These are phyloP conservation scores for Cymbopogon citratus DNA, from an alignment of 176 grass and related monocot genomes.

Conservation along the genomic window DNA sequence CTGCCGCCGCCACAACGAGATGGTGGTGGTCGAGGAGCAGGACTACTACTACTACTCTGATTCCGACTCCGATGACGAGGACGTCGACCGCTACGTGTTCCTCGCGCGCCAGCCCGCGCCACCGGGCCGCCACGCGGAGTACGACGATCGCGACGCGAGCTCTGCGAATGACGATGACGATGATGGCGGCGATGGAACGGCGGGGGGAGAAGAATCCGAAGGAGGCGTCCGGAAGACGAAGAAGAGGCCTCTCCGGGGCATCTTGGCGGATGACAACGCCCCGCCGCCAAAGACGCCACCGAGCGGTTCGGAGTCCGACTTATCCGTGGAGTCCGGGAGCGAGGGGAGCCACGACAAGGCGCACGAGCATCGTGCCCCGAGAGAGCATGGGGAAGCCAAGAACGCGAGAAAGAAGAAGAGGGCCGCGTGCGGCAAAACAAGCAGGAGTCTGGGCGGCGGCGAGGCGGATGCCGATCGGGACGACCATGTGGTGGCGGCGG, in stretches of 20 bases:
- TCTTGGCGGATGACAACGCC: background rate
- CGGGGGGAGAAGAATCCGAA: background rate
- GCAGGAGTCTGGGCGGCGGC: background rate
- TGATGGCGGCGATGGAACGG: background rate
- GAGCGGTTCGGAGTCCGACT: background rate
- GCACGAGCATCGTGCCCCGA: background rate
- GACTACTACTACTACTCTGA: background rate
- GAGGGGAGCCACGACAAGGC: background rate
- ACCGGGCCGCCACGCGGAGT: background rate
- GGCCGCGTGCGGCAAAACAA: background rate
- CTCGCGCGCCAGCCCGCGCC: constrained; percentile 25
- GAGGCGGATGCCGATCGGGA: background rate
- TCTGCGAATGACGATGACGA: background rate
- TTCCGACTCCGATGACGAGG: background rate
- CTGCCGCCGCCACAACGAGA: background rate
- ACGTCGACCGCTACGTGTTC: constrained; percentile 38
- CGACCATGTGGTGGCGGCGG: background rate
- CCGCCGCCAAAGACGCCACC: background rate
- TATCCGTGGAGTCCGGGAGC: background rate
- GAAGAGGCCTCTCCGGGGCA: background rate
- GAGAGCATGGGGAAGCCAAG: background rate
- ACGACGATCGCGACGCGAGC: background rate
- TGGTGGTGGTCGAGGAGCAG: background rate
- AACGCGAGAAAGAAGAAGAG: background rate
- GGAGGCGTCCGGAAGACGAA: background rate